Evolutionary conservation across 2,329 filamentous ascomycete species (phyloP), one percentile per base, ranked within the genome.

Genomic region (Colletotrichum sp.): DNA sequence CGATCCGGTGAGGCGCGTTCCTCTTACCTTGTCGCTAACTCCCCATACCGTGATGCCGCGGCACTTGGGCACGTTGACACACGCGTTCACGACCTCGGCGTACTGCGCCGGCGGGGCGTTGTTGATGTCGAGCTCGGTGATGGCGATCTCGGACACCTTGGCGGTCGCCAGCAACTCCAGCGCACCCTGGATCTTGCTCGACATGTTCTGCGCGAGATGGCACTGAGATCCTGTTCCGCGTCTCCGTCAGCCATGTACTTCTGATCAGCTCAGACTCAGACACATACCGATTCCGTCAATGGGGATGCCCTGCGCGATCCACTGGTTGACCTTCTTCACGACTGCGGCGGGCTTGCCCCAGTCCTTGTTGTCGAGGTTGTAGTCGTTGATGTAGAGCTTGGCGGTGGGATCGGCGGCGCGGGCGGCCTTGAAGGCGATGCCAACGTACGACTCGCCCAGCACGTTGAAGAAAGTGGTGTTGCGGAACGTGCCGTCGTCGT

Each of bases 381-480:
- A 91, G 81, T 95, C 93, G 84, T 95, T 96, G 85, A 95, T 94
- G 87, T 94, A 96, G 48, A 95, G 88, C 84, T 93, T 93, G 3
- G 92, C 92, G 71, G 84, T 79, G 3, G 93, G 92, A 81, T 95
- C 94, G 12, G 92, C 93, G 9, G 87, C 87, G 66, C 90, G 90
- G 28, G 94, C 94, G 11, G 93, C 91, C 69, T 90, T 87, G 85
- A 95, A 95, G 44, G 93, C 93, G 79, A 94, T 93, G 28, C 87
- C 86, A 67, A 95, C 91, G 81, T 93, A 95, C 81, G 90, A 89
- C 84, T 94, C 93, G 57, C 93, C 93, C 6, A 95, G 88, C 3
- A 95, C 90, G 27, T 90, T 87, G 80, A 87, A 93, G 86, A 94
- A 95, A 78, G 94, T 91, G 8, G 87, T 90, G 44, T 85, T 79